Base-by-base conservation (phyloP, 2,329 filamentous ascomycete genomes). In the Colletotrichum endophyticum region DNA sequence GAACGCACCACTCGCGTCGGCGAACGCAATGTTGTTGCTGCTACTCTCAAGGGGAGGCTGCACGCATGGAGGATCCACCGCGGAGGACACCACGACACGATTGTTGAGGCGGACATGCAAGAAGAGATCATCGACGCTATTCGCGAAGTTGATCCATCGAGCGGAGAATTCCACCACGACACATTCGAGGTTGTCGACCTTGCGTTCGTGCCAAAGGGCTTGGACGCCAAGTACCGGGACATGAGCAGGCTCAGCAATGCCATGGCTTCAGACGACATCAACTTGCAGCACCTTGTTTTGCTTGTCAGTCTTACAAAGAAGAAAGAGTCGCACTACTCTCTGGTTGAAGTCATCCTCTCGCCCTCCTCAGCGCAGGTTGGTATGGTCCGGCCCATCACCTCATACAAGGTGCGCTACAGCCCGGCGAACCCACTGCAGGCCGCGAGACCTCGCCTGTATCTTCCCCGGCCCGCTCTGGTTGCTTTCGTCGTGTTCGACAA, bases 61-160 rank as follows among this genome's bases (percentile, higher is more conserved):
- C 94, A 98, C 80, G 90, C 94, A 9, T 99, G 97, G 97, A 95
- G 94, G 81, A 90, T 98, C 59, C 95, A 96, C 81, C 95, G 96
- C 84, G 95, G 95, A 77, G 96, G 96, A 39, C 95, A 96, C 79
- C 93, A 96, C 81, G 92, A 94, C 59, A 89, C 95, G 64, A 91
- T 94, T 63, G 90, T 91, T 30, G 95, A 96, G 77, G 88, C 93
- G 27, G 94, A 98, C 83, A 88, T 93, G 73, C 91, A 92, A 72
- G 91, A 93, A 27, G 85, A 90, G 6, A 89, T 98, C 44, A 82
- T 93, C 19, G 84, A 88, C 3, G 91, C 92, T 36, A 86, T 98
- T 22, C 90, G 91, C 70, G 86, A 90, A 53, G 85, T 89, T 13
- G 89, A 90, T 61, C 86, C 89, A 2, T 84, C 88, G 61, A 85